Evolutionary conservation across 2,329 filamentous ascomycete genomes (phyloP).

Genomic region (Curvularia sp.): DNA sequence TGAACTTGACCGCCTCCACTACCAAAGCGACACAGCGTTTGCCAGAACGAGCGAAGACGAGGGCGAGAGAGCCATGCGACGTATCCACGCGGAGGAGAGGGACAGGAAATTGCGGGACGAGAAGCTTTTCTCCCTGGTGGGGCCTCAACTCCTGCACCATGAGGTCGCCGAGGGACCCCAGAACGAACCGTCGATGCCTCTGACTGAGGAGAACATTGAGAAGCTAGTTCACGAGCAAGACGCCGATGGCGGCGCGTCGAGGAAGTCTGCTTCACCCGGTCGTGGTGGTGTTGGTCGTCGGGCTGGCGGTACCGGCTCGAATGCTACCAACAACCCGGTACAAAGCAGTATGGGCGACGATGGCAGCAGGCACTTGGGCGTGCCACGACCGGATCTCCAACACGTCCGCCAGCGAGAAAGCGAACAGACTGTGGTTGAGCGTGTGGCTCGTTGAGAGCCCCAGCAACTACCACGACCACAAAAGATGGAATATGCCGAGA

Average conservation of each 20-base stretch:
- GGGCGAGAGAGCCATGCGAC: slow-evolving; percentile 54
- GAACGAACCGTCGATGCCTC: slow-evolving; percentile 35
- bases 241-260: slow-evolving; percentile 21
- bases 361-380: slow-evolving; percentile 17
- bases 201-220: slow-evolving; percentile 50
- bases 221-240: slow-evolving; percentile 42
- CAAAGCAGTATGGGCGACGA: slow-evolving; percentile 24
- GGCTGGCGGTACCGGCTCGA: slow-evolving; percentile 19
- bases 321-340: slow-evolving; percentile 22
- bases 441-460: slow-evolving; percentile 8
- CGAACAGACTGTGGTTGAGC: slow-evolving; percentile 36
- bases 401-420: slow-evolving; percentile 31
- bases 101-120: slow-evolving; percentile 62
- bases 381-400: slow-evolving; percentile 29
- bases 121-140: slow-evolving; percentile 60
- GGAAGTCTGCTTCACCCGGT: slow-evolving; percentile 21
- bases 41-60: slow-evolving; percentile 53
- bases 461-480: not conserved
- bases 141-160: slow-evolving; percentile 41
- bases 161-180: slow-evolving; percentile 28
- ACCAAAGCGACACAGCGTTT: slow-evolving; percentile 49
- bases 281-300: not conserved
- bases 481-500: slow-evolving; percentile 3
- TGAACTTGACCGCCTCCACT: slow-evolving; percentile 49
- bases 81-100: slow-evolving; percentile 62